A percentile compares a stretch with the other conserved stretches of the same genome.
These are phyloP conservation scores for Leishmania braziliensis DNA, from an alignment of 208 protist species.

Conservation along the genomic window DNA sequence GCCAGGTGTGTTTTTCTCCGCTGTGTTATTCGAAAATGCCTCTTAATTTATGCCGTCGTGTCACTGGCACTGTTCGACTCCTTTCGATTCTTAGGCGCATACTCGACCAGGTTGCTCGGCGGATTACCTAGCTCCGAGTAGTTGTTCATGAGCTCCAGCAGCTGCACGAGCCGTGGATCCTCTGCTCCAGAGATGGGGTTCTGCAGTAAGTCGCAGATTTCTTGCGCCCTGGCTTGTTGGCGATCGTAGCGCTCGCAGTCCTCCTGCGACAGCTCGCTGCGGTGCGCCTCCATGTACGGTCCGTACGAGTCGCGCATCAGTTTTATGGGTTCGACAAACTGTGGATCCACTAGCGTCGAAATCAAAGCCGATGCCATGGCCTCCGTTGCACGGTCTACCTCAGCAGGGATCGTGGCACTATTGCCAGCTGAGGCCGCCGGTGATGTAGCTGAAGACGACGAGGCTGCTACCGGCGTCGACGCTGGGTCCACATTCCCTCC, in stretches of 20 bases:
- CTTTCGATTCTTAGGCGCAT: slow-evolving; percentile 21
- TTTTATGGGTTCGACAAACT: slow-evolving; percentile 62
- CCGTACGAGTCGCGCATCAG: slow-evolving; percentile 72
- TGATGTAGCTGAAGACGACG: slow-evolving; percentile 12
- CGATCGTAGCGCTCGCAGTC: slow-evolving; percentile 55
- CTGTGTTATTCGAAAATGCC: neutral
- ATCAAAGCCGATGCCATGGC: slow-evolving; percentile 52
- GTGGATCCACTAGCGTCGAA: slow-evolving; percentile 45
- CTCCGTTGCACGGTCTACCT: slow-evolving; percentile 18
- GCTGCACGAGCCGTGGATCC: slow-evolving; percentile 40
- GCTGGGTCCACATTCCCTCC: neutral
- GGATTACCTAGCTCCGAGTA: slow-evolving; percentile 70
- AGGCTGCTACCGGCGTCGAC: neutral
- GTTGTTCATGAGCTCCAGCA: slow-evolving; percentile 73
- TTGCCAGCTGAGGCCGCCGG: neutral
- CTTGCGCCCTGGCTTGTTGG: slow-evolving; percentile 50
- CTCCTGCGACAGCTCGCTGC: slow-evolving; percentile 30
- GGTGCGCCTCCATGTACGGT: slow-evolving; percentile 50
- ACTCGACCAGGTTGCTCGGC: slow-evolving; percentile 43
- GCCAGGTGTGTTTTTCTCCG: neutral
- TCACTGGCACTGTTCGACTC: neutral
- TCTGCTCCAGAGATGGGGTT: slow-evolving; percentile 48
- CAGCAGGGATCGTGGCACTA: neutral
- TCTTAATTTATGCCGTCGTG: neutral
- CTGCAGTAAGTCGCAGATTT: slow-evolving; percentile 65